Percentiles rank a stretch among this genome's conserved stretches.
phyloP scores from a whole-genome alignment of 352 stramenopile genomes.

The Phytophthora tubulina region DNA sequence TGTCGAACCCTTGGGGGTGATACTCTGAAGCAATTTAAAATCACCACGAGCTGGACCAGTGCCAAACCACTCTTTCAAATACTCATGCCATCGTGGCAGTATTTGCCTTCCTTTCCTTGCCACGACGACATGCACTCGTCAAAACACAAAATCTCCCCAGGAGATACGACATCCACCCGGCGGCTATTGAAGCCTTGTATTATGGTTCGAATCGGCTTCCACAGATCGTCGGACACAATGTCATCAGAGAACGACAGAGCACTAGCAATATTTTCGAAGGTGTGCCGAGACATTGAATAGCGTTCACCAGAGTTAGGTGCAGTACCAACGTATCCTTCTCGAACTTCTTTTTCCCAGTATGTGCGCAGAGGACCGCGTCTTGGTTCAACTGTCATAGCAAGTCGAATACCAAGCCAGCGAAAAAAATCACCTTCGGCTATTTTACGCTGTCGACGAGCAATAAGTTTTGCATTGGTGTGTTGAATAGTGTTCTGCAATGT shows the following conservation, averaged over 20 bases:
- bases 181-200: slow-evolving; percentile 4
- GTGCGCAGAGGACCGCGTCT: neutral
- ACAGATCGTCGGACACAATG: slow-evolving; percentile 2
- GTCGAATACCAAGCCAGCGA: slow-evolving; percentile 4
- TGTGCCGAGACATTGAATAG: slow-evolving; percentile 7
- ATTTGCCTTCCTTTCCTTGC: slow-evolving; percentile 10
- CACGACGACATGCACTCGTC: slow-evolving; percentile 14
- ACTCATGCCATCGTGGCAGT: slow-evolving; percentile 8
- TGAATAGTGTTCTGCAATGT: slow-evolving; percentile 8
- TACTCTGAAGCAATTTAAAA: slow-evolving; percentile 9
- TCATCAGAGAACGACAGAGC: slow-evolving; percentile 1
- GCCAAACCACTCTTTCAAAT: neutral
- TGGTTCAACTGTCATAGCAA: slow-evolving; percentile 2
- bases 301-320: slow-evolving; percentile 5
- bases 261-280: slow-evolving; percentile 5
- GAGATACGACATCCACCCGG: slow-evolving; percentile 1
- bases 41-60: neutral
- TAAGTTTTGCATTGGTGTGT: slow-evolving; percentile 1
- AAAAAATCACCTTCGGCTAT: slow-evolving; percentile 17
- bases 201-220: slow-evolving; percentile 9
- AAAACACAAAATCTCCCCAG: slow-evolving; percentile 14
- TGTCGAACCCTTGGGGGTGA: neutral
- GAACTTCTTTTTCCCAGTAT: slow-evolving; percentile 7
- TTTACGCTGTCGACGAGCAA: neutral
- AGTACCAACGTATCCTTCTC: slow-evolving; percentile 1